Evolutionary conservation across 2,329 filamentous ascomycete species (phyloP).

Genomic region (Cadophora malorum): DNA sequence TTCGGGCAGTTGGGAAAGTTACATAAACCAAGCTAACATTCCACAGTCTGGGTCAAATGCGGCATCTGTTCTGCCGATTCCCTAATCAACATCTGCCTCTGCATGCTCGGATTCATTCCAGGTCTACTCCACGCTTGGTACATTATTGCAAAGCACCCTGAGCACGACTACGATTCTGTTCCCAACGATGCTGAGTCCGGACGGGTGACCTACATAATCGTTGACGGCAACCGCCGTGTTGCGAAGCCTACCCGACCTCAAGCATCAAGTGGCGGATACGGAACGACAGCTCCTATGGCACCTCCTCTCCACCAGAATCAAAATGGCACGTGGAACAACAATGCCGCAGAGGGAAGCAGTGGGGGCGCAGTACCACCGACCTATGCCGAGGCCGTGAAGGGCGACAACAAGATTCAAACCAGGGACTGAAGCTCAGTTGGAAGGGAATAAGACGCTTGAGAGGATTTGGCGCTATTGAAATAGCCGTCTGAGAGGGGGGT

Average conservation of each 20-base stretch:
- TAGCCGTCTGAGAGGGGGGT: background rate
- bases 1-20: background rate
- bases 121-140: slow-evolving; percentile 97
- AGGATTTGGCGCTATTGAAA: background rate
- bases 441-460: background rate
- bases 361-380: slow-evolving; percentile 71
- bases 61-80: slow-evolving; percentile 93
- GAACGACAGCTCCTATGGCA: slow-evolving; percentile 44
- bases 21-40: slow-evolving; percentile 34
- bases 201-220: slow-evolving; percentile 80
- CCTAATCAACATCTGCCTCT: slow-evolving; percentile 93
- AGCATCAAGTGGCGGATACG: slow-evolving; percentile 36
- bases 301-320: slow-evolving; percentile 45
- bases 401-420: slow-evolving; percentile 87
- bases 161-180: slow-evolving; percentile 72
- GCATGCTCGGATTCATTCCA: slow-evolving; percentile 78
- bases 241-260: slow-evolving; percentile 13
- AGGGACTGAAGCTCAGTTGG: slow-evolving; percentile 35
- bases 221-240: slow-evolving; percentile 44
- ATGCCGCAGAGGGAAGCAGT: slow-evolving; percentile 47
- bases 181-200: slow-evolving; percentile 61
- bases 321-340: slow-evolving; percentile 43
- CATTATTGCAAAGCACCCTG: slow-evolving; percentile 91
- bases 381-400: slow-evolving; percentile 88
- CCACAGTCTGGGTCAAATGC: slow-evolving; percentile 90